These are phyloP conservation scores for Tagetes erecta DNA, from an alignment of 129 eudicot species.

Conservation along the genomic window DNA sequence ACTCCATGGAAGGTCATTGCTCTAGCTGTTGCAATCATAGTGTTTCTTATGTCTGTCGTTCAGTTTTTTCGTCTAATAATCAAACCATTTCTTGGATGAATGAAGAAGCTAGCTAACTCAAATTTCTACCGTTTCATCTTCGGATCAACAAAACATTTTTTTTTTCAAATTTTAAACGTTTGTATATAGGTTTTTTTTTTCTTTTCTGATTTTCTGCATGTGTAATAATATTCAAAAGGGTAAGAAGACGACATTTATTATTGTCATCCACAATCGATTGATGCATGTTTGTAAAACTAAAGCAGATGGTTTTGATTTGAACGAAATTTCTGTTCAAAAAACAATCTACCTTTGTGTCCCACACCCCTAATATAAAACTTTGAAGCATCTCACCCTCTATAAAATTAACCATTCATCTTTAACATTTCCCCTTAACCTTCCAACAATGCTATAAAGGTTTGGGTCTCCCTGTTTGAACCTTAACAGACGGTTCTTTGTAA, in stretches of 20 bases:
- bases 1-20: constrained; percentile 17
- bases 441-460: too few species aligned
- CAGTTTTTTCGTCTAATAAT: neutral
- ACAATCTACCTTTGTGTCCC: too few species aligned
- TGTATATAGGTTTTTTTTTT: too few species aligned
- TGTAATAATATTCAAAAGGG: constrained; percentile 80
- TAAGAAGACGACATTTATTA: constrained; percentile 77
- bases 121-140: neutral
- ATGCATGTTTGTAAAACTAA: constrained; percentile 66
- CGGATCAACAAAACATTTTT: too few species aligned
- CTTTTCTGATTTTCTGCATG: constrained; percentile 31
- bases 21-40: constrained; percentile 6
- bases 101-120: neutral
- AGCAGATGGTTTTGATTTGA: constrained; percentile 79
- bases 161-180: too few species aligned
- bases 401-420: too few species aligned
- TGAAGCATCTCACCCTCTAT: too few species aligned
- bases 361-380: too few species aligned
- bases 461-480: too few species aligned
- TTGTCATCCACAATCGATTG: constrained; percentile 91
- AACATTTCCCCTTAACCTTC: too few species aligned
- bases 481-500: too few species aligned
- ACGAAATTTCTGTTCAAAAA: neutral
- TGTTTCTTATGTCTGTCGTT: neutral
- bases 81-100: too few species aligned